Percentiles rank a stretch among this genome's conserved stretches.
Evolutionary conservation across 371 early-diverging fungal genomes (phyloP).

Genomic region (Choanephora cucurbitarum): DNA sequence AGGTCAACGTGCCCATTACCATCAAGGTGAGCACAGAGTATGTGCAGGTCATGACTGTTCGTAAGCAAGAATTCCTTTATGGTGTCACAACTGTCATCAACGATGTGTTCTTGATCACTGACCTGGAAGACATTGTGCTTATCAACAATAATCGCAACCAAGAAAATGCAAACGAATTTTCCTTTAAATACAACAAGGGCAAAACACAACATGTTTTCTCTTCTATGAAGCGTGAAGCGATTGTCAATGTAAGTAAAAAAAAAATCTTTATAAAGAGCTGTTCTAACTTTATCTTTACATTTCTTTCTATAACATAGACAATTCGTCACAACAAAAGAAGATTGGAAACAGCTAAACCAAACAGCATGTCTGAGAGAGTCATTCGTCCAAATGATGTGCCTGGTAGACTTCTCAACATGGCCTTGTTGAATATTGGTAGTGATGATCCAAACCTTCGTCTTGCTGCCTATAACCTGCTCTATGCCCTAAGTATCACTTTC

Average conservation of each 20-base stretch:
- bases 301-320: conserved; percentile 39
- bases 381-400: conserved; percentile 92
- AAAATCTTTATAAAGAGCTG: neutral
- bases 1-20: conserved; percentile 72
- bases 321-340: conserved; percentile 75
- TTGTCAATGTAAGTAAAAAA: conserved; percentile 53
- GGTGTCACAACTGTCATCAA: conserved; percentile 77
- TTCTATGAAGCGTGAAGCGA: conserved; percentile 76
- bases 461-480: conserved; percentile 87
- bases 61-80: conserved; percentile 68
- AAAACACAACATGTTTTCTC: conserved; percentile 70
- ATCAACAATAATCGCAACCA: conserved; percentile 44
- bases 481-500: conserved; percentile 81
- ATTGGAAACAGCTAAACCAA: conserved; percentile 68
- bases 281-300: neutral
- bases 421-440: conserved; percentile 84
- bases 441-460: conserved; percentile 79
- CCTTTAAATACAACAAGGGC: conserved; percentile 76
- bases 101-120: conserved; percentile 86
- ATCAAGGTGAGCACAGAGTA: conserved; percentile 82
- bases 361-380: conserved; percentile 65
- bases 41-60: conserved; percentile 75
- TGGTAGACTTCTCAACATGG: conserved; percentile 90
- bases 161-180: conserved; percentile 73
- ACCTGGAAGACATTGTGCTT: conserved; percentile 77